Evolutionary conservation across 2,329 filamentous ascomycete species (phyloP).

Genomic region (Pseudogymnoascus sp.): DNA sequence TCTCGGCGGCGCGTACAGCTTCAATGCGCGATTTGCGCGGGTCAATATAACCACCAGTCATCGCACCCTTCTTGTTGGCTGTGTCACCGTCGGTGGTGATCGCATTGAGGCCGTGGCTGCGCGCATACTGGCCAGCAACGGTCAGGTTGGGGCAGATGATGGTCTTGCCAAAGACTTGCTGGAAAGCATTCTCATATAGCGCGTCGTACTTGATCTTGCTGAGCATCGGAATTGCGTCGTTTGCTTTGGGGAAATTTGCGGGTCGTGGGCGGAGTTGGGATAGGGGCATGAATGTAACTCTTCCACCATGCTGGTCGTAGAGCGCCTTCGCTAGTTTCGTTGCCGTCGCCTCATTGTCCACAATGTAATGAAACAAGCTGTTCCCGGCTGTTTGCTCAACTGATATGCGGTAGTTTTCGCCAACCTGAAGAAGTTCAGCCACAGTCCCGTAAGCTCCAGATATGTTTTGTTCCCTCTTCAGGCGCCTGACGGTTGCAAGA

Average conservation of each 20-base stretch:
- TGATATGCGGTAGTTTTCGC: constrained; percentile 75
- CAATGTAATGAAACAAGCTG: constrained; percentile 91
- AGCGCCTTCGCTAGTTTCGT: constrained; percentile 72
- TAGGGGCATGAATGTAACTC: constrained; percentile 91
- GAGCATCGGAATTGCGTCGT: constrained; percentile 79
- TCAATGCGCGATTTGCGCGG: constrained; percentile 78
- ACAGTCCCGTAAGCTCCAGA: constrained; percentile 86
- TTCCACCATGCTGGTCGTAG: constrained; percentile 69
- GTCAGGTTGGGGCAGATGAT: constrained; percentile 88
- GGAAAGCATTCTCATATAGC: constrained; percentile 75
- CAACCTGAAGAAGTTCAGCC: constrained; percentile 84
- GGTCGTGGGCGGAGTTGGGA: constrained; percentile 67
- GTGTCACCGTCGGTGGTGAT: constrained; percentile 94
- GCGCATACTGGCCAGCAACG: constrained; percentile 81
- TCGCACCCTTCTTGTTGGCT: constrained; percentile 87
- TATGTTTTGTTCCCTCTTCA: constrained; percentile 72
- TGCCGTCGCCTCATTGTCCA: constrained; percentile 84
- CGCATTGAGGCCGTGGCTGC: constrained; percentile 83
- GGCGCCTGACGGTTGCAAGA: constrained; percentile 73
- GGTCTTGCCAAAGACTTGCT: constrained; percentile 91
- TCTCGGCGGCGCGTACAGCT: constrained; percentile 66
- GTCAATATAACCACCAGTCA: constrained; percentile 93
- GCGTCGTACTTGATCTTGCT: constrained; percentile 74
- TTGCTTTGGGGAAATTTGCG: constrained; percentile 72
- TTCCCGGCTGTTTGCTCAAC: constrained; percentile 89